Percentiles rank a stretch among this genome's conserved stretches.
phyloP scores from a whole-genome alignment of 768 basidiomycete genomes.

The Pisolithus orientalis region DNA sequence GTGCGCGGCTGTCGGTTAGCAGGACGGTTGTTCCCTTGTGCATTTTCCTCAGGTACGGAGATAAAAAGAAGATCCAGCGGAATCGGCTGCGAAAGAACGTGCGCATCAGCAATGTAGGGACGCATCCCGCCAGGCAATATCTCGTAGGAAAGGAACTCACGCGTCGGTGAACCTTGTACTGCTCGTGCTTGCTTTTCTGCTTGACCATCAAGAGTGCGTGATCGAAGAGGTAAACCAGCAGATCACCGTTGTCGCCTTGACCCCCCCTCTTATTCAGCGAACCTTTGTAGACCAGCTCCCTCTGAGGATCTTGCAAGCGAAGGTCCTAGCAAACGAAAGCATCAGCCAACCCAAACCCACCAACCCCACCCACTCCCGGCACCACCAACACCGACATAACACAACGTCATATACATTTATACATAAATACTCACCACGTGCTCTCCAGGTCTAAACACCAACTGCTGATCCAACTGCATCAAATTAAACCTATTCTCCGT shows the following conservation, averaged over 20 bases:
- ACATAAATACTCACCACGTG: conserved; percentile 58
- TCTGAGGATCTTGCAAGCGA: conserved; percentile 76
- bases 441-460: conserved; percentile 86
- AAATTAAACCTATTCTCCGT: conserved; percentile 96
- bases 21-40: conserved; percentile 23
- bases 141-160: conserved; percentile 40
- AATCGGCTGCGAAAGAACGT: conserved; percentile 60
- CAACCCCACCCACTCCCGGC: not conserved
- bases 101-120: conserved; percentile 2
- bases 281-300: conserved; percentile 91
- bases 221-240: conserved; percentile 93
- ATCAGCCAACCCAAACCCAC: not conserved
- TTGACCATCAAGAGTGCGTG: conserved; percentile 95
- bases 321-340: conserved; percentile 53
- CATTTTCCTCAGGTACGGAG: conserved; percentile 65
- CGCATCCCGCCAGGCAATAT: not conserved
- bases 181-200: conserved; percentile 88
- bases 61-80: conserved; percentile 89
- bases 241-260: conserved; percentile 76
- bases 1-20: conserved; percentile 38
- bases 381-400: not conserved
- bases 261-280: conserved; percentile 79
- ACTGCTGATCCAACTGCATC: conserved; percentile 86
- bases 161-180: conserved; percentile 87
- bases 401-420: not conserved